Percentiles rank a stretch among this genome's conserved stretches.
phyloP scores from a whole-genome alignment of 2,329 filamentous ascomycete genomes.

The Elsinoe perseae region DNA sequence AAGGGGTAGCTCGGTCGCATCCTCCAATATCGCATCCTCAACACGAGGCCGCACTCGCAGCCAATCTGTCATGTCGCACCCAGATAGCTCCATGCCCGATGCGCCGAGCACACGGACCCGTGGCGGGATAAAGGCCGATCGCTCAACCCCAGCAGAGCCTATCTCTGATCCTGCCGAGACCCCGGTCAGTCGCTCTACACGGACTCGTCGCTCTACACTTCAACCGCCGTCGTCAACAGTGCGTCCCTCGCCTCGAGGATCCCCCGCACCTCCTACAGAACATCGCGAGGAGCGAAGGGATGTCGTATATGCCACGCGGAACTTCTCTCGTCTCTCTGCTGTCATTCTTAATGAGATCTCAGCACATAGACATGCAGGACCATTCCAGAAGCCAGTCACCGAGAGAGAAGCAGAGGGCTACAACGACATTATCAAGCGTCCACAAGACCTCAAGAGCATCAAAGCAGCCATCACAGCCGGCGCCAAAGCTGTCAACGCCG shows the following conservation, averaged over 20 bases:
- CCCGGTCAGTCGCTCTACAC: conserved; percentile 20
- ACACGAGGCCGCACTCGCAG: conserved; percentile 40
- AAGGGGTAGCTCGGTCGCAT: conserved; percentile 36
- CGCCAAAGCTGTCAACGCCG: conserved; percentile 51
- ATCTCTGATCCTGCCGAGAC: conserved; percentile 20
- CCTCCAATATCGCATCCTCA: conserved; percentile 40
- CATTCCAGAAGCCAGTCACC: conserved; percentile 44
- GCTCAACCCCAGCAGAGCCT: conserved; percentile 37
- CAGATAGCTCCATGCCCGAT: conserved; percentile 34
- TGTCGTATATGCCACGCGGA: conserved; percentile 39
- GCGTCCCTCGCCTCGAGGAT: conserved; percentile 12
- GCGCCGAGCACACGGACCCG: conserved; percentile 33
- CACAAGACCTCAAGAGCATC: conserved; percentile 46
- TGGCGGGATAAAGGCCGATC: conserved; percentile 40
- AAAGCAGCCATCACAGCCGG: conserved; percentile 42
- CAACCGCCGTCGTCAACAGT: conserved; percentile 23
- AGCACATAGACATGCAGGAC: conserved; percentile 45
- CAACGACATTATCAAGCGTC: conserved; percentile 44
- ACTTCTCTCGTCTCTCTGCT: conserved; percentile 41
- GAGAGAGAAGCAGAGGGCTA: conserved; percentile 46
- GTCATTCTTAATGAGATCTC: conserved; percentile 46
- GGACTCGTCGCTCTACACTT: conserved; percentile 28
- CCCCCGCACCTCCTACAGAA: conserved; percentile 14
- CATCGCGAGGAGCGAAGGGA: conserved; percentile 23
- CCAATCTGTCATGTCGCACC: conserved; percentile 41